phyloP scores from a whole-genome alignment of 495 filamentous ascomycete genomes.

The Lasiosphaeria ovina region DNA sequence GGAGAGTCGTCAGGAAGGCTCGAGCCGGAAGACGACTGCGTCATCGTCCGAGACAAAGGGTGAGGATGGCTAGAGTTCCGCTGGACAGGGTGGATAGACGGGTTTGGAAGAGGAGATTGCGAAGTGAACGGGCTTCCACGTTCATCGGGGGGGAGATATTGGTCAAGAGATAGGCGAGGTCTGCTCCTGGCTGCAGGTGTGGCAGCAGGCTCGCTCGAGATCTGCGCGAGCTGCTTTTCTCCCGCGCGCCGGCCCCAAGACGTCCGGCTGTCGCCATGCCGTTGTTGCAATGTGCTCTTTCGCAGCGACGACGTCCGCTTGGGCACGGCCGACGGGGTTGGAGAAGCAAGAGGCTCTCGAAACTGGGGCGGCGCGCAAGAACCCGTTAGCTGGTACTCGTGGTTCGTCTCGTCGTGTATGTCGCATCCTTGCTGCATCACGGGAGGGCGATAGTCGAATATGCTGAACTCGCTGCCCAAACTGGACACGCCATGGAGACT shows the following conservation, averaged over 20 bases:
- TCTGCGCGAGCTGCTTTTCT: constrained; percentile 43
- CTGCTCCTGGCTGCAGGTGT: constrained; percentile 52
- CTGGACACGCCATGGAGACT: constrained; percentile 69
- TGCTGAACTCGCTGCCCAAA: constrained; percentile 58
- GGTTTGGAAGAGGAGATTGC: constrained; percentile 51
- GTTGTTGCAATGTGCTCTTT: constrained; percentile 83
- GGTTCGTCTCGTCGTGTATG: constrained; percentile 44
- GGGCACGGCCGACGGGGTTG: constrained; percentile 36
- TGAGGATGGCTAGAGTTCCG: constrained; percentile 61
- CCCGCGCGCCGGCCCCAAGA: constrained; percentile 53
- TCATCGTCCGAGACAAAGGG: constrained; percentile 80
- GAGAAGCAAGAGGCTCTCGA: constrained; percentile 30
- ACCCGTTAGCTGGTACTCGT: constrained; percentile 44
- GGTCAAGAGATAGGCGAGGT: constrained; percentile 75
- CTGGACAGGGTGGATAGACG: constrained; percentile 52
- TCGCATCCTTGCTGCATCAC: constrained; percentile 37
- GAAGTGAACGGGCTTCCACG: constrained; percentile 64
- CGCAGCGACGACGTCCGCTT: constrained; percentile 69
- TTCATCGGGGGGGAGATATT: constrained; percentile 57
- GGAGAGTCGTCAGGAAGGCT: constrained; percentile 75
- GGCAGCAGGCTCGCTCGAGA: constrained; percentile 43
- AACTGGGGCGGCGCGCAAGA: constrained; percentile 22
- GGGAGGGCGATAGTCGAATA: constrained; percentile 60
- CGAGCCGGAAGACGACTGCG: constrained; percentile 77
- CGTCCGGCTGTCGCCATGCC: constrained; percentile 59